Evolutionary conservation across 2,329 filamentous ascomycete genomes (phyloP), one percentile per base, ranked within the genome.

Genomic region (Escovopsis sp.): DNA sequence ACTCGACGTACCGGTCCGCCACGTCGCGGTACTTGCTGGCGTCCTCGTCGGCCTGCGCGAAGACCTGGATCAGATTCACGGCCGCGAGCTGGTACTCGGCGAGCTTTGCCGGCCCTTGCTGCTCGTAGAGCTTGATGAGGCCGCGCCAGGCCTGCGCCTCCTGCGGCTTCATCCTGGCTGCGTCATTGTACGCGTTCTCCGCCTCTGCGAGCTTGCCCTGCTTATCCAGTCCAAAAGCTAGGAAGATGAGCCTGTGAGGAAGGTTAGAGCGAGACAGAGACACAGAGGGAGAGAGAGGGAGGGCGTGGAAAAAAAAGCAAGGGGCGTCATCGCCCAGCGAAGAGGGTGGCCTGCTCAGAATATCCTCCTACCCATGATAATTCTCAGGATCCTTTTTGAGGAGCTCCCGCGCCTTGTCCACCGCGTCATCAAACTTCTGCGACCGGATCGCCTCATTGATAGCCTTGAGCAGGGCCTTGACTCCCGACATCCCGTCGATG

Each of bases 111-210:
- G 63, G 56, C 13, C 73, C 77, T 50, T 86, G 80, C 47, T 75
- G 79, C 58, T 94, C 84, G 52, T 85, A 94, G 21, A 96, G 58
- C 49, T 78, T 82, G 54, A 90, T 71, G 31, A 98, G 64, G 1
- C 90, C 90, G 53, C 94, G 82, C 85, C 84, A 96, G 44, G 82
- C 82, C 48, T 88, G 81, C n/a, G 74, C 63, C 45, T 94, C 86
- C 14, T 72, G 65, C 1, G 77, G 72, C 43, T 84, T 87, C 41
- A 84, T 62, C 15, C 66, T 64, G 5, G 80, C 72, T 2, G 88
- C 90, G 23, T 70, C 65, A 28, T 69, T 65, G 55, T 96, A 96
- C 2, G 77, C 73, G 25, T 68, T 70, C 46, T 90, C 86, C 0
- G 90, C 77, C 28, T 84, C 79, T 6, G 80, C 74, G 7, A 69